Evolutionary conservation across 2,329 filamentous ascomycete species (phyloP), one percentile per base, ranked within the genome.

Genomic region (Ascocoryne sarcoides): DNA sequence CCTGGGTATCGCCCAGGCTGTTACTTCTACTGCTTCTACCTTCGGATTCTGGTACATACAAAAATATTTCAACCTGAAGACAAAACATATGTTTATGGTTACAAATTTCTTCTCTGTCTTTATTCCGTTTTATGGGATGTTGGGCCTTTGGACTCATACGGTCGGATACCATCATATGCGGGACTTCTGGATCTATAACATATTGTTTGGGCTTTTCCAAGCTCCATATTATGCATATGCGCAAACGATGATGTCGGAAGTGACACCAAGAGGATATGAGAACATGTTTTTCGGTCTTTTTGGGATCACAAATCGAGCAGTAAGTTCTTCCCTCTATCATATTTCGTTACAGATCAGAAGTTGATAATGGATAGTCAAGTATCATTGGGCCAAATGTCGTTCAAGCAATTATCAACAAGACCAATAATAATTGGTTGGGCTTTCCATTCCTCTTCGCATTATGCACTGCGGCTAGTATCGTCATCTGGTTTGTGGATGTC

Each of bases 251-350:
- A 64, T 66, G 42, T 64, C 61, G 33, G 63, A 66, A 30, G 54
- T 66, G 10, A 65, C 63, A 47, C 64, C 63, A 2, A 52, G 55
- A 10, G 63, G 63, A 10, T 66, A 64, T 34, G 63, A 66, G 41
- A 65, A 65, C 15, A 65, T 66, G 62, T 65, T 66, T 44, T 66
- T 65, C 26, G 62, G 62, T 2, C 48, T 66, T 3, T 65, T 66
- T 41, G 63, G 63, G 4, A 65, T 66, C 32, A 66, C 64, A 1
- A 65, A 65, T 42, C 60, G 63, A 10, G 62, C 62, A 21, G 63
- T 65, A 51, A 51, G 62, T 55, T 17, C 10, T 3, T 5, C 2
- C 2, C 18, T 12, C 10, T 23, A 12, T 15, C 23, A 3, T 35
- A n/a, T n/a, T 23, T 29, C 19, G 23, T 20, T 7, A 26, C 23